These are phyloP conservation scores for Neofusicoccum parvum DNA, from an alignment of 2,329 filamentous ascomycete genomes.

Conservation along the genomic window DNA sequence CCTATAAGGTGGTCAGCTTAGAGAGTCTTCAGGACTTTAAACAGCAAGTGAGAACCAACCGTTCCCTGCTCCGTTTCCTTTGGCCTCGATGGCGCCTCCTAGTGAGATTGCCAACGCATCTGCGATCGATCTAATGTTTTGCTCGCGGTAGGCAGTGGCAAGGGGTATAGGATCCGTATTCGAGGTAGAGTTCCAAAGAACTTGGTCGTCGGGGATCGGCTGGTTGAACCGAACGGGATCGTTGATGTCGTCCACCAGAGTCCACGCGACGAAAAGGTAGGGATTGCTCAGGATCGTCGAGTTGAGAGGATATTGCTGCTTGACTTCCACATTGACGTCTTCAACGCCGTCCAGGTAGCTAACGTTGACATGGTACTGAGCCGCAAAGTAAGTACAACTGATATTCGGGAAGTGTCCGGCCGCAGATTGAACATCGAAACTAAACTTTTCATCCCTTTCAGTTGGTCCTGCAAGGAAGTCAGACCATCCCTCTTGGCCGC, in stretches of 20 bases:
- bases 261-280: too few species aligned
- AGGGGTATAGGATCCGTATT: background rate
- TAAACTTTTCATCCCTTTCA: background rate
- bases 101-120: background rate
- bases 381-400: background rate
- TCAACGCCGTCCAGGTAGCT: background rate
- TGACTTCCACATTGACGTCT: too few species aligned
- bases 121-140: background rate
- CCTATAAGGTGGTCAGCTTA: background rate
- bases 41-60: too few species aligned
- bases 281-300: background rate
- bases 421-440: background rate
- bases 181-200: background rate
- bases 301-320: background rate
- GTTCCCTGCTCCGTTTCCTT: background rate
- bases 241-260: too few species aligned
- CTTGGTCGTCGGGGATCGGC: background rate
- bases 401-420: background rate
- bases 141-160: background rate
- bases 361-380: background rate
- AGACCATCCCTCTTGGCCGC: background rate
- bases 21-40: too few species aligned
- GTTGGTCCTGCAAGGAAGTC: background rate
- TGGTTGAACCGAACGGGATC: too few species aligned
- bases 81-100: background rate